Evolutionary conservation across 768 basidiomycete species (phyloP), one percentile per base, ranked within the genome.

Genomic region (Russula brevipes): DNA sequence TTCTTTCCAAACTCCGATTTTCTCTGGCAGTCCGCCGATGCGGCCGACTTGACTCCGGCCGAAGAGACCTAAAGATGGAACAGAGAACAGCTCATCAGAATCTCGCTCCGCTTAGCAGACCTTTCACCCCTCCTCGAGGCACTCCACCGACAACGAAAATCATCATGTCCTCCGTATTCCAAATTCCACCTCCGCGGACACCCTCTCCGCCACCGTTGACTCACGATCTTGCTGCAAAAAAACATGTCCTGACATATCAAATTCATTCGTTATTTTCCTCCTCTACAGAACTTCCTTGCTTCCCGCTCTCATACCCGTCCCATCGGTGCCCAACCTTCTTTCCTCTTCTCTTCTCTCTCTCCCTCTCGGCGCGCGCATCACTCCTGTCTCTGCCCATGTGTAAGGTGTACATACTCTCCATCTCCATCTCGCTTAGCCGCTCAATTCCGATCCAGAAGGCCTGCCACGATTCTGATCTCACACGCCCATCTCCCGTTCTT

Each of bases 381-480:
- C 57, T 36, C 42, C 30, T 4, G 39, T 1, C 38, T 51, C n/a
- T 38, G 38, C 11, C 16, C 51, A 46, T 19, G 36, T 52, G 50
- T 19, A 53, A 46, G 56, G 30, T 24, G n/a, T 58, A 24, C 44
- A 24, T 24, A 24, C 24, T 24, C 24, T 24, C 24, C 24, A 24
- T 24, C 24, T 53, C 57, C 57, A 49, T 59, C 53, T 64, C 63
- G 63, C 58, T 60, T 64, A 64, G 63, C 58, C 58, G 63, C 63
- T 54, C 63, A 55, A 44, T 63, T 59, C 52, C 46, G 12, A 47
- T 63, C 62, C 62, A 63, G 62, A 63, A 63, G 31, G 33, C 52
- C 17, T 49, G 62, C 62, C 62, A 64, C 63, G 58, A 64, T 64
- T 64, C 63, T 64, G 63, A 64, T 64, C 63, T 60, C 63, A 64